Evolutionary conservation across 2,329 filamentous ascomycete species (phyloP), one percentile per base, ranked within the genome.

Genomic region (Trichoderma lentiforme): DNA sequence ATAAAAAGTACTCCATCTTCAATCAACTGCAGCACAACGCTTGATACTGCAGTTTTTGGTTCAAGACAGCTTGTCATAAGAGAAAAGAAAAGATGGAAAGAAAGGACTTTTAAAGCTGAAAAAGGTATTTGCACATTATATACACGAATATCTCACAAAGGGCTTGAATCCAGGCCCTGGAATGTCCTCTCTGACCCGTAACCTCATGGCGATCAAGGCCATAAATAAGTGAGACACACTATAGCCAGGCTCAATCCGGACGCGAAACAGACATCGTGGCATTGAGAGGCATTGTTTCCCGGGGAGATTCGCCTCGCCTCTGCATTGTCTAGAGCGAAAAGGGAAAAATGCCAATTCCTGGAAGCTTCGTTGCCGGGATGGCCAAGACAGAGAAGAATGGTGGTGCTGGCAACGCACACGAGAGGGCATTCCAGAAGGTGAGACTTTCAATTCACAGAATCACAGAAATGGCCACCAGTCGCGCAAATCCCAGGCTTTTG

Each of bases 1-100:
- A 77, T 63, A 87, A 77, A 39, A 82, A 79, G 76, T 87, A 87
- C 28, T 79, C 75, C 81, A 83, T 81, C 60, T 47, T 74, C 21
- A 28, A 67, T 64, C 71, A 72, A 72, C 53, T 62, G 66, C 56
- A 63, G 69, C 65, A 24, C 21, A 8, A 24, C 11, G 5, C 5
- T 30, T 60, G 28, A 21, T 32, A 34, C 30, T 32, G 57, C 57
- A 53, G 47, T 7, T 60, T 71, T 6, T 39, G 36, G 30, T 61
- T 12, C 18, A 56, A 36, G 64, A 43, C 18, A 12, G 32, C 43
- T 69, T 24, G 26, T 57, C 39, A 30, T 36, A 18, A 26, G 21
- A 26, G 14, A 12, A 39, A 36, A 2, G 21, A 56, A 18, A 34
- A 34, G 15, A 18, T 24, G 11, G 18, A 51, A 14, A 51, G 26